These are phyloP conservation scores for Cornus florida DNA, from an alignment of 148 eudicot genomes.

Conservation along the genomic window DNA sequence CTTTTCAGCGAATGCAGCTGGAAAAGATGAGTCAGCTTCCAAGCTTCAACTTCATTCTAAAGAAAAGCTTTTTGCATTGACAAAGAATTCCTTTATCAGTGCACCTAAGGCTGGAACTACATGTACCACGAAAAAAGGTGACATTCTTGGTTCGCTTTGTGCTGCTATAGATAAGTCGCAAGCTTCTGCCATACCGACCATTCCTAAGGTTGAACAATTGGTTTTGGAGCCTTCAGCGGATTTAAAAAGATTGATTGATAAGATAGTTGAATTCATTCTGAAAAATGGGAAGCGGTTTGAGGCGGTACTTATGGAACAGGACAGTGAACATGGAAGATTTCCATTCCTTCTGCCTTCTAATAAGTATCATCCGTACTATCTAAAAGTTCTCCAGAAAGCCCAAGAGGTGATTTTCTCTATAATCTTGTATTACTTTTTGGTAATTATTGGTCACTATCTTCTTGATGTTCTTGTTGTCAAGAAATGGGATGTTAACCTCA, in stretches of 20 bases:
- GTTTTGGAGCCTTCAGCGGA: conserved; percentile 84
- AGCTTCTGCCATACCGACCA: conserved; percentile 25
- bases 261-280: conserved; percentile 76
- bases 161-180: conserved; percentile 29
- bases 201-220: conserved; percentile 41
- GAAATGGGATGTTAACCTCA: not conserved
- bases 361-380: conserved; percentile 70
- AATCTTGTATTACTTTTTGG: not conserved
- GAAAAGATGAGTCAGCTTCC: conserved; percentile 36
- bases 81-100: conserved; percentile 34
- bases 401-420: conserved; percentile 58
- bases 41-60: conserved; percentile 38
- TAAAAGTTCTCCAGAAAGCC: conserved; percentile 62
- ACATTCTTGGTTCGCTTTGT: conserved; percentile 26
- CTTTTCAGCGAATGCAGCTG: conserved; percentile 15
- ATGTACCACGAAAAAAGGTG: conserved; percentile 32
- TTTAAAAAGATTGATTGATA: conserved; percentile 63
- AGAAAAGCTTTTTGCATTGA: conserved; percentile 37
- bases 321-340: conserved; percentile 67
- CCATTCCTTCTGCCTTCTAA: conserved; percentile 81
- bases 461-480: not conserved
- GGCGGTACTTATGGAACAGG: conserved; percentile 83
- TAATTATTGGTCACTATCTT: conserved; percentile 5
- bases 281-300: conserved; percentile 92
- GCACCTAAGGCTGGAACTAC: conserved; percentile 44